phyloP scores from a whole-genome alignment of 2,329 filamentous ascomycete species.

The Fusarium sp. region DNA sequence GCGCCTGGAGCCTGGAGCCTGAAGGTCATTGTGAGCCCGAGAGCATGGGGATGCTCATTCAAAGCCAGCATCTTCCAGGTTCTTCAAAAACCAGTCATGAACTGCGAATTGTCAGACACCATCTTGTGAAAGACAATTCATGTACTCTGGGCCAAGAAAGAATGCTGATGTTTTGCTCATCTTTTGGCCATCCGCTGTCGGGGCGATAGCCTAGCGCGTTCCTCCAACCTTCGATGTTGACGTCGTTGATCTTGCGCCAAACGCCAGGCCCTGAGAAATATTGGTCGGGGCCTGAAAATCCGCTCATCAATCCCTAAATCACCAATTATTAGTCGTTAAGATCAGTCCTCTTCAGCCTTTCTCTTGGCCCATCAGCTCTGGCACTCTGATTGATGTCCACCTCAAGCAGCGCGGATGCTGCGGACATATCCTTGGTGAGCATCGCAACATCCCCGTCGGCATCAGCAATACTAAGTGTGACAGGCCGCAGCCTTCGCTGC shows the following conservation, averaged over 20 bases:
- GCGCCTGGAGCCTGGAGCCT: not conserved
- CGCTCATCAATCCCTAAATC: not conserved
- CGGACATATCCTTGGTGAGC: slow-evolving; percentile 18
- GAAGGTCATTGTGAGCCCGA: not conserved
- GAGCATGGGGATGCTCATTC: not conserved
- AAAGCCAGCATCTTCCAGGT: not conserved
- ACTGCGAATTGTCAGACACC: rapidly evolving
- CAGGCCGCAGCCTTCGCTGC: slow-evolving; percentile 20
- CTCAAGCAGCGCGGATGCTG: slow-evolving; percentile 6
- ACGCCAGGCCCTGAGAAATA: not conserved
- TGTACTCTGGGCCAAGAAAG: not conserved
- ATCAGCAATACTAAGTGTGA: not conserved
- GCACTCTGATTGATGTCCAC: slow-evolving; percentile 4
- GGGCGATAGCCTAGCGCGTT: not conserved
- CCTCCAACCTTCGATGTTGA: not conserved
- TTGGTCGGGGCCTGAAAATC: not conserved
- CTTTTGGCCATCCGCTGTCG: not conserved
- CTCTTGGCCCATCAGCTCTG: rapidly evolving
- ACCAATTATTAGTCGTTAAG: rapidly evolving
- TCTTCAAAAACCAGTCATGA: not conserved
- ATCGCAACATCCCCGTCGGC: rapidly evolving
- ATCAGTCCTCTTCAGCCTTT: rapidly evolving
- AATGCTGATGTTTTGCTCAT: not conserved
- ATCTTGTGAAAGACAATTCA: not conserved
- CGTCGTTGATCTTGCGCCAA: slow-evolving; percentile 8